Evolutionary conservation across 768 basidiomycete species (phyloP).

Genomic region (Naganishia vishniacii): DNA sequence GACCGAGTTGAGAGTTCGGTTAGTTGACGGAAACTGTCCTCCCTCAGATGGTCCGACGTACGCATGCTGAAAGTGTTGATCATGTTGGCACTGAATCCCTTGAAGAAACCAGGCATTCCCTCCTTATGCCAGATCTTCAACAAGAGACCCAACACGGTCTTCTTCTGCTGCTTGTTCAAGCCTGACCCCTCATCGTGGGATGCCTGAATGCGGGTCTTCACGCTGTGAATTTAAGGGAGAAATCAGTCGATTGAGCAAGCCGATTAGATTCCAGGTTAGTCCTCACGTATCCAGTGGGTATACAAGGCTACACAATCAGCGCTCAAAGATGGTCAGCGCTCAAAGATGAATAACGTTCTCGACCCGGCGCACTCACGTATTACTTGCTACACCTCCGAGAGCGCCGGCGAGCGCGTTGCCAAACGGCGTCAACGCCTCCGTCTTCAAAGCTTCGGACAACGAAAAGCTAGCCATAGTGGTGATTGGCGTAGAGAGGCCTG

Average conservation of each 20-base stretch:
- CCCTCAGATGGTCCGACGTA: slow-evolving; percentile 51
- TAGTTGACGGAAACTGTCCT: background rate
- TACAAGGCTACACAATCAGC: slow-evolving; percentile 59
- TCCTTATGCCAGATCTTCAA: slow-evolving; percentile 69
- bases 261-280: background rate
- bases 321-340: too few species aligned
- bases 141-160: slow-evolving; percentile 61
- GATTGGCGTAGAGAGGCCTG: background rate
- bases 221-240: slow-evolving; percentile 52
- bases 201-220: slow-evolving; percentile 93
- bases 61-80: slow-evolving; percentile 97
- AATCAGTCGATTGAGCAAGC: background rate
- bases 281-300: slow-evolving; percentile 92
- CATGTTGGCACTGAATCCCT: slow-evolving; percentile 94
- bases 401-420: slow-evolving; percentile 29
- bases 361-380: slow-evolving; percentile 31
- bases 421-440: slow-evolving; percentile 26
- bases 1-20: background rate
- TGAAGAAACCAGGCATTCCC: slow-evolving; percentile 75
- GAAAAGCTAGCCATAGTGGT: slow-evolving; percentile 11
- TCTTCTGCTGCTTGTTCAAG: slow-evolving; percentile 45
- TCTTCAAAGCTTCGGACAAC: slow-evolving; percentile 18
- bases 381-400: slow-evolving; percentile 27
- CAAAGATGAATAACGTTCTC: too few species aligned
- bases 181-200: slow-evolving; percentile 52